phyloP scores from a whole-genome alignment of 768 basidiomycete species.

The Phaeotremella skinneri region DNA sequence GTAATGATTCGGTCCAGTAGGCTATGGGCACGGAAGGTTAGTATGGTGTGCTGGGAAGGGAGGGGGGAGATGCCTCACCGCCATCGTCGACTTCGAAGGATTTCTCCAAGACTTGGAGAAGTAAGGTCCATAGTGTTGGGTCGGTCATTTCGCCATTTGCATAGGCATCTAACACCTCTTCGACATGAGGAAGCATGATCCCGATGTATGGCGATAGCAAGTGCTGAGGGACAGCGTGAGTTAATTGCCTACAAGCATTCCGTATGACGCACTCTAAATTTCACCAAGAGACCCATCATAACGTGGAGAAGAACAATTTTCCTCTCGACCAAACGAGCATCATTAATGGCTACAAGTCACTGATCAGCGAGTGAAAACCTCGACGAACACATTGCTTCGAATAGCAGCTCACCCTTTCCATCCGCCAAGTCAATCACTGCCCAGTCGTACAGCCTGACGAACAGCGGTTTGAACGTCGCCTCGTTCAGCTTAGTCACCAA shows the following conservation, averaged over 20 bases:
- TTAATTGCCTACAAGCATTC: background rate
- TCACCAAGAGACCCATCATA: conserved; percentile 56
- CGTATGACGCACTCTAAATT: background rate
- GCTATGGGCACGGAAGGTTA: conserved; percentile 54
- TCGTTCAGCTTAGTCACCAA: conserved; percentile 91
- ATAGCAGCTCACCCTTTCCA: conserved; percentile 47
- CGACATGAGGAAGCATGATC: conserved; percentile 66
- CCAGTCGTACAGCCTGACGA: conserved; percentile 92
- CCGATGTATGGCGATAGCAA: conserved; percentile 82
- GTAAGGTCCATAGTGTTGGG: conserved; percentile 62
- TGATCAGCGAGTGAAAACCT: background rate
- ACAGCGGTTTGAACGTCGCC: conserved; percentile 81
- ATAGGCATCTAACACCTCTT: conserved; percentile 63
- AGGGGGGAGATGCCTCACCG: conserved; percentile 56
- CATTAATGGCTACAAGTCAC: conserved; percentile 25
- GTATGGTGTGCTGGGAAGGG: background rate
- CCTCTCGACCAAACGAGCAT: conserved; percentile 54
- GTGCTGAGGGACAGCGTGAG: conserved; percentile 58
- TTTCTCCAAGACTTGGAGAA: conserved; percentile 64
- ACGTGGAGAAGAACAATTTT: conserved; percentile 72
- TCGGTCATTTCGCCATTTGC: conserved; percentile 51
- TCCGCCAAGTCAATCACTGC: conserved; percentile 62
- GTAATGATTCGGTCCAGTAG: conserved; percentile 85
- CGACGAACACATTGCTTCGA: background rate
- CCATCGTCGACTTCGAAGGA: conserved; percentile 76